phyloP scores from a whole-genome alignment of 1,284 basidiomycete genomes.

The Pascua sp. region DNA sequence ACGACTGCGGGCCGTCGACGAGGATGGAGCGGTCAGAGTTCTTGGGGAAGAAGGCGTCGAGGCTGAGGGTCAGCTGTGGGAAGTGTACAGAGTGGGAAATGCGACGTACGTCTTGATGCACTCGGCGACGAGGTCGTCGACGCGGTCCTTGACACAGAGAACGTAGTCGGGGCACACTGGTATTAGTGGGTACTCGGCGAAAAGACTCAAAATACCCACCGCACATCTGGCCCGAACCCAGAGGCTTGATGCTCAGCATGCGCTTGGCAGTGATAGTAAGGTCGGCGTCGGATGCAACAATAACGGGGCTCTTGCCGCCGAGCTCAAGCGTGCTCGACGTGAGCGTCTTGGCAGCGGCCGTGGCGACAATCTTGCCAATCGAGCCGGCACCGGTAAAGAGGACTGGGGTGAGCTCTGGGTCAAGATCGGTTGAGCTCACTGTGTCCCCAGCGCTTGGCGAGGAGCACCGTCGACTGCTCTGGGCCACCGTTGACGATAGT shows the following conservation, averaged over 20 bases:
- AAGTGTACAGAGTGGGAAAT: constrained; percentile 18
- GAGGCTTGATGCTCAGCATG: constrained; percentile 73
- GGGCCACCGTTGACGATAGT: constrained; percentile 72
- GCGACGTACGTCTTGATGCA: constrained; percentile 57
- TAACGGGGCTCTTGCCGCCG: constrained; percentile 78
- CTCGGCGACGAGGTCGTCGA: constrained; percentile 62
- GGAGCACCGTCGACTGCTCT: constrained; percentile 68
- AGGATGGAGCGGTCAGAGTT: constrained; percentile 50
- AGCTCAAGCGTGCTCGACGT: constrained; percentile 77
- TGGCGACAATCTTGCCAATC: constrained; percentile 72
- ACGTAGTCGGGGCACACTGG: constrained; percentile 68
- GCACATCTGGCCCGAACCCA: constrained; percentile 66
- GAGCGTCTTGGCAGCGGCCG: constrained; percentile 78
- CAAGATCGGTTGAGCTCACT: constrained; percentile 54
- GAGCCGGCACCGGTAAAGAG: constrained; percentile 66
- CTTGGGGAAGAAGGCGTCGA: constrained; percentile 39
- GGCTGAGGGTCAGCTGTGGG: constrained; percentile 14
- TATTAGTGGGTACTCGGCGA: not conserved
- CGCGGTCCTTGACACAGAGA: constrained; percentile 62
- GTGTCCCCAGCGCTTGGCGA: constrained; percentile 82
- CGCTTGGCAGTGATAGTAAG: constrained; percentile 47
- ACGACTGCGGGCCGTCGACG: constrained; percentile 52
- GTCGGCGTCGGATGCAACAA: constrained; percentile 64
- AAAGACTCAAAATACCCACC: constrained; percentile 20
- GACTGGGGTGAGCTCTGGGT: constrained; percentile 51